Base-by-base conservation (phyloP, 192 early-diverging fungal species). In the Umbelopsis isabellina region DNA sequence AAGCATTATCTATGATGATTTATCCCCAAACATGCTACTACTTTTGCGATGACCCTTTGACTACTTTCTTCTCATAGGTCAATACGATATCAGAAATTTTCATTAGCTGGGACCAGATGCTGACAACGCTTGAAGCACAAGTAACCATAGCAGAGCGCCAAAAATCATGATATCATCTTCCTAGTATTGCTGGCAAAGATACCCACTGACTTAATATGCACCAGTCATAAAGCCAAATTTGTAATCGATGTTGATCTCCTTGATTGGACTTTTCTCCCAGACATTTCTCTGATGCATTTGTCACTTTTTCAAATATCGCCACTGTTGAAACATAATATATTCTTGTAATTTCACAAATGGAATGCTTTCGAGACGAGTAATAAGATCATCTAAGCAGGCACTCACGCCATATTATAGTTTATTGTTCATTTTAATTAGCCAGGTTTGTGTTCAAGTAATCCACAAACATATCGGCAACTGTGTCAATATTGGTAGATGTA, bases 371-470 rank as follows among this genome's bases (percentile, higher is more conserved):
- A 6, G 37, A 10, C 35, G 10, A 5, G 10, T 41, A 9, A 41
- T 41, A 41, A 41, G 37, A 41, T 41, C 37, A 41, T 41, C 55
- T 61, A 61, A 35, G 55, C 13, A 27, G 27, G 27, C 16, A 2
- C 37, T 49, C 15, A 16, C 0, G 15, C 33, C 33, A 23, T 27
- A 11, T 23, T 46, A 4, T 41, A 41, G 23, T 55, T 44, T 77
- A 72, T 68, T 33, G 27, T 83, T 75, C 21, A 35, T 68, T 68
- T 30, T 10, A 47, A 67, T 71, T 71, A 12, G 48, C 49, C 13
- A 97, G 71, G 76, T 93, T 98, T 23, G 91, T 92, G 72, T 95
- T 98, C 64, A 99, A 74, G 76, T 95, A 98, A 46, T 95, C 91
- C 22, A 92, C 93, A 92, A 99, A 98, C 25, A 87, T 82, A 44